phyloP scores from a whole-genome alignment of 352 stramenopile genomes.

The Pythium sukuiense region DNA sequence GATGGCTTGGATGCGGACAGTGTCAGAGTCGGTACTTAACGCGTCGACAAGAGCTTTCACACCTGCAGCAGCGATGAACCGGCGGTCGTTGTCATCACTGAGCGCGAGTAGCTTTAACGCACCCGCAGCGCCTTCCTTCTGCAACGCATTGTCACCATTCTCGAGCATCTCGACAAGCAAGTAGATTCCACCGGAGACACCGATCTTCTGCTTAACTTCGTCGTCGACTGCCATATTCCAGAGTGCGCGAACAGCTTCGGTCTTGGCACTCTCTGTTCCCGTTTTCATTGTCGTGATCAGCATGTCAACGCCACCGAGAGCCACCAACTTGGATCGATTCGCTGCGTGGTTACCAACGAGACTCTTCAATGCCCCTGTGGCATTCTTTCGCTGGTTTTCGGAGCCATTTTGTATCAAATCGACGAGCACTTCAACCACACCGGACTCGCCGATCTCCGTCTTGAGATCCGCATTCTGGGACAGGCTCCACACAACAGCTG shows the following conservation, averaged over 20 bases:
- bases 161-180: neutral
- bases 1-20: neutral
- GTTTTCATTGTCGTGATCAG: neutral
- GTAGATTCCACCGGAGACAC: neutral
- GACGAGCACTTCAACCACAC: neutral
- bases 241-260: neutral
- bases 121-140: constrained; percentile 2
- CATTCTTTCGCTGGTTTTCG: neutral
- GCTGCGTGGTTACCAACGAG: neutral
- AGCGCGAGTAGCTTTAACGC: neutral
- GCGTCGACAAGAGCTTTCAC: neutral
- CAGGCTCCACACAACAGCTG: constrained; percentile 2
- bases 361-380: neutral
- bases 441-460: neutral
- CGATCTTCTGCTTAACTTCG: constrained; percentile 4
- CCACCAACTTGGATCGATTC: neutral
- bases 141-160: neutral
- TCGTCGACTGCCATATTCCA: constrained; percentile 7
- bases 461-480: neutral
- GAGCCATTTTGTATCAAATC: neutral
- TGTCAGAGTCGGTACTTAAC: neutral
- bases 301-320: neutral
- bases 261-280: constrained; percentile 1
- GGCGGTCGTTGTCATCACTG: constrained; percentile 1
- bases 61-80: neutral